phyloP scores from a whole-genome alignment of 371 early-diverging fungal species.

The Mortierella sp. region DNA sequence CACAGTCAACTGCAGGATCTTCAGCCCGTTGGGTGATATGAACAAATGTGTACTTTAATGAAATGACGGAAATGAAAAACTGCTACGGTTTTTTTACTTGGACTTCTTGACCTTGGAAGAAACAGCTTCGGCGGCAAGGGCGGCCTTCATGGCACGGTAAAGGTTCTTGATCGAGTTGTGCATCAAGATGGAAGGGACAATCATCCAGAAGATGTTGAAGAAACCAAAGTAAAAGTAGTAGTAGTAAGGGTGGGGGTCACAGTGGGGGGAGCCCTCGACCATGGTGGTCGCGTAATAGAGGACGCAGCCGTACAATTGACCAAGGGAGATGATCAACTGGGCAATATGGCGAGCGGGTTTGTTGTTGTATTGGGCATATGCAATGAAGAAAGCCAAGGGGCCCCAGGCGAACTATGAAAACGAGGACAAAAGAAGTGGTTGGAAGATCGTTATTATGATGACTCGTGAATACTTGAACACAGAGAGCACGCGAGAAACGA shows the following conservation, averaged over 20 bases:
- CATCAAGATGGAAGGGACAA: constrained; percentile 71
- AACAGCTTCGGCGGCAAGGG: constrained; percentile 16
- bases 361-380: constrained; percentile 72
- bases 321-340: constrained; percentile 78
- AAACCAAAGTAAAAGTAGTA: constrained; percentile 85
- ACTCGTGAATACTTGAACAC: not conserved
- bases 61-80: too few relatives aligned
- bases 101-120: constrained; percentile 30
- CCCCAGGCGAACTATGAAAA: constrained; percentile 79
- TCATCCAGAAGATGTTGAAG: constrained; percentile 81
- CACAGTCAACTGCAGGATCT: too few relatives aligned
- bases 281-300: constrained; percentile 80
- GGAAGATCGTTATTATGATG: not conserved
- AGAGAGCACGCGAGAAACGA: not conserved
- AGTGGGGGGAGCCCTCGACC: constrained; percentile 74
- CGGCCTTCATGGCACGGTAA: constrained; percentile 52
- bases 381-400: constrained; percentile 77
- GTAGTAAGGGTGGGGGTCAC: constrained; percentile 78
- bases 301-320: constrained; percentile 85
- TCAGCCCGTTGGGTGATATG: too few relatives aligned
- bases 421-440: not conserved
- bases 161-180: constrained; percentile 60
- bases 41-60: not conserved
- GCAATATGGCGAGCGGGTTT: constrained; percentile 77
- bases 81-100: constrained; percentile 20